phyloP scores from a whole-genome alignment of 1,139 yeast genomes.

The Protomyces macrosporus region DNA sequence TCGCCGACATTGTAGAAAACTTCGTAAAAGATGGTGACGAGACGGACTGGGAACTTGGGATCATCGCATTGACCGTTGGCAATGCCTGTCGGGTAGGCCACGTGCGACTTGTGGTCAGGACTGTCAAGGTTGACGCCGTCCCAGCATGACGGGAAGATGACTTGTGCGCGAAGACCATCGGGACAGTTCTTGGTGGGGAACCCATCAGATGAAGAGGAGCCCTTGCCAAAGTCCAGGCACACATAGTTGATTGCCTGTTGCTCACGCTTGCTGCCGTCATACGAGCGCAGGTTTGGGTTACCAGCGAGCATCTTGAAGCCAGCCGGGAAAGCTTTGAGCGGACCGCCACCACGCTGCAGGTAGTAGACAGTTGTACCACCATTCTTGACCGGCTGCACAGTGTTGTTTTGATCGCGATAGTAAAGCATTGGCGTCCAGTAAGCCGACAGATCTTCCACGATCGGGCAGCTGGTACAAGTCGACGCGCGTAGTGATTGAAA shows the following conservation, averaged over 20 bases:
- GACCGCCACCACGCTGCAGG: constrained; percentile 23
- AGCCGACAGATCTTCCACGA: constrained; percentile 14
- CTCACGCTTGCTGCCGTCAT: constrained; percentile 1
- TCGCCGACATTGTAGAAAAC: constrained; percentile 13
- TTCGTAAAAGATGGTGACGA: constrained; percentile 27
- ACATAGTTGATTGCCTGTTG: constrained; percentile 25
- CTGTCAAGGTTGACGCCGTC: constrained; percentile 26
- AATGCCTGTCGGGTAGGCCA: constrained; percentile 24
- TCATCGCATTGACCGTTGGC: constrained; percentile 25
- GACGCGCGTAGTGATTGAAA: constrained; percentile 5
- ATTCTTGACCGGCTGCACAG: constrained; percentile 11
- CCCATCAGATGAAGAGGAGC: constrained; percentile 21
- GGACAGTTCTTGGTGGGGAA: constrained; percentile 27
- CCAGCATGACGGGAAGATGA: constrained; percentile 29
- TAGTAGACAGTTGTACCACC: constrained; percentile 28
- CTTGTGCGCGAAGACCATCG: constrained; percentile 28
- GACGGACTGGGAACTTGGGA: constrained; percentile 10
- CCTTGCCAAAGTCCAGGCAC: constrained; percentile 22
- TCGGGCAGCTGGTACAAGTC: constrained; percentile 25
- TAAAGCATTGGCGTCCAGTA: constrained; percentile 27
- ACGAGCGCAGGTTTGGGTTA: constrained; percentile 17
- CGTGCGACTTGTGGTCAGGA: constrained; percentile 27
- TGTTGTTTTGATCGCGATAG: constrained; percentile 20
- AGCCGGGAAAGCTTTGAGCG: constrained; percentile 26
- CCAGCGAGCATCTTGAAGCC: constrained; percentile 28